phyloP scores from a whole-genome alignment of 805 yeast genomes.

The Scheffersomyces spartinae region DNA sequence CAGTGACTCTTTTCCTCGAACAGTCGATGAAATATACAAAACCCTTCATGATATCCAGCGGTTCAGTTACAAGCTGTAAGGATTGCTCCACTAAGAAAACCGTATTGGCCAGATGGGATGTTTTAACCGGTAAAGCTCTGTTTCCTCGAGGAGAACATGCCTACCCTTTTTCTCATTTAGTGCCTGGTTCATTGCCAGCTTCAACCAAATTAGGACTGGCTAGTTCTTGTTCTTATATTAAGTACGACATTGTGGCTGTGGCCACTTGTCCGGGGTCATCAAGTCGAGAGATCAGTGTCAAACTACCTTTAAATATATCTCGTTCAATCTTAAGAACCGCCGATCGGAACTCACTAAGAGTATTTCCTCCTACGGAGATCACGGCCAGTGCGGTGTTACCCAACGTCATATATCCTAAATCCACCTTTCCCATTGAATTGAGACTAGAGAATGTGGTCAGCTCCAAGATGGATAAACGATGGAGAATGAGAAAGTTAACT shows the following conservation, averaged over 20 bases:
- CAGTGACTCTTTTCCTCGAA: slow-evolving; percentile 55
- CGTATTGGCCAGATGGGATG: slow-evolving; percentile 82
- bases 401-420: slow-evolving; percentile 78
- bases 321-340: slow-evolving; percentile 74
- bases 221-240: slow-evolving; percentile 38
- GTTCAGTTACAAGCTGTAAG: slow-evolving; percentile 38
- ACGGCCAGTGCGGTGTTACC: slow-evolving; percentile 84
- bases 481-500: slow-evolving; percentile 84
- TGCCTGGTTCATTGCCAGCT: slow-evolving; percentile 85
- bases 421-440: slow-evolving; percentile 74
- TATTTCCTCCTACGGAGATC: slow-evolving; percentile 92
- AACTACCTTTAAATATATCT: slow-evolving; percentile 59
- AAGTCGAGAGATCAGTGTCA: slow-evolving; percentile 16
- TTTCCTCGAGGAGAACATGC: slow-evolving; percentile 65
- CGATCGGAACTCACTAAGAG: slow-evolving; percentile 76
- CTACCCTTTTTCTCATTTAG: slow-evolving; percentile 81
- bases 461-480: slow-evolving; percentile 46
- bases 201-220: slow-evolving; percentile 53
- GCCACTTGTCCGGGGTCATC: slow-evolving; percentile 17
- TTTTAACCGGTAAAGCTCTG: slow-evolving; percentile 46
- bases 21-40: slow-evolving; percentile 58
- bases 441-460: slow-evolving; percentile 59
- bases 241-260: slow-evolving; percentile 66
- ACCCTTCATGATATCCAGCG: slow-evolving; percentile 52
- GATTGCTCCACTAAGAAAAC: slow-evolving; percentile 45